Evolutionary conservation across 805 yeast genomes (phyloP).

Genomic region (Starmerella ratchasimensis): DNA sequence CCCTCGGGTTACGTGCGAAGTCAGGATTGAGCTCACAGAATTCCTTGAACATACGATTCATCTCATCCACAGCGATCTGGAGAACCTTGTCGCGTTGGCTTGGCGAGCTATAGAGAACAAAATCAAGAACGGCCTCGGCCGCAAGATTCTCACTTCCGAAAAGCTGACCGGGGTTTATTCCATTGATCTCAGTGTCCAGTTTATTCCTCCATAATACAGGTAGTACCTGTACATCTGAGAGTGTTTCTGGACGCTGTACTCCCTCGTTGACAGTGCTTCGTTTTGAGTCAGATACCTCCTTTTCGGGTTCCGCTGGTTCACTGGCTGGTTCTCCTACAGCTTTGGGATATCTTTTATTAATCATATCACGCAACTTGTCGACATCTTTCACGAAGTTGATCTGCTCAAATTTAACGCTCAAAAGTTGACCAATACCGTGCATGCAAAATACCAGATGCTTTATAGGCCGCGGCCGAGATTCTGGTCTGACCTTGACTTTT

Average conservation of each 20-base stretch:
- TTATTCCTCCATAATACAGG: slow-evolving; percentile 84
- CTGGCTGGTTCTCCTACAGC: background rate
- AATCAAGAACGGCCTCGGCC: slow-evolving; percentile 79
- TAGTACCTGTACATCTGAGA: slow-evolving; percentile 55
- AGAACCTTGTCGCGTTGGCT: slow-evolving; percentile 48
- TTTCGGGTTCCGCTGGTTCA: background rate
- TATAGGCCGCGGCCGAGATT: slow-evolving; percentile 9
- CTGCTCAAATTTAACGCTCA: slow-evolving; percentile 64
- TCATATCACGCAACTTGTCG: slow-evolving; percentile 35
- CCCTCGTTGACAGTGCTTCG: no score
- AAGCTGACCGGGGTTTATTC: slow-evolving; percentile 14
- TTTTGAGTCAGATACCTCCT: background rate
- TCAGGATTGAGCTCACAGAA: slow-evolving; percentile 53
- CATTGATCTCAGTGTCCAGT: slow-evolving; percentile 10
- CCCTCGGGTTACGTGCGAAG: slow-evolving; percentile 50
- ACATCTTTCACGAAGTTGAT: slow-evolving; percentile 81
- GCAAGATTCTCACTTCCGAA: slow-evolving; percentile 35
- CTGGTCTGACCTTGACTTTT: slow-evolving; percentile 6
- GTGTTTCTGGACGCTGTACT: no score
- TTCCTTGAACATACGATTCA: slow-evolving; percentile 46
- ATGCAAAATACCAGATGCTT: slow-evolving; percentile 67
- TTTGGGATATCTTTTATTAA: background rate
- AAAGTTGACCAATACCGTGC: slow-evolving; percentile 88
- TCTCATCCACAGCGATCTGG: slow-evolving; percentile 43
- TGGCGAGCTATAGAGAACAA: slow-evolving; percentile 62